Evolutionary conservation across 306 rosid genomes (phyloP), one percentile per base, ranked within the genome.

Genomic region (Pyrus betulifolia): DNA sequence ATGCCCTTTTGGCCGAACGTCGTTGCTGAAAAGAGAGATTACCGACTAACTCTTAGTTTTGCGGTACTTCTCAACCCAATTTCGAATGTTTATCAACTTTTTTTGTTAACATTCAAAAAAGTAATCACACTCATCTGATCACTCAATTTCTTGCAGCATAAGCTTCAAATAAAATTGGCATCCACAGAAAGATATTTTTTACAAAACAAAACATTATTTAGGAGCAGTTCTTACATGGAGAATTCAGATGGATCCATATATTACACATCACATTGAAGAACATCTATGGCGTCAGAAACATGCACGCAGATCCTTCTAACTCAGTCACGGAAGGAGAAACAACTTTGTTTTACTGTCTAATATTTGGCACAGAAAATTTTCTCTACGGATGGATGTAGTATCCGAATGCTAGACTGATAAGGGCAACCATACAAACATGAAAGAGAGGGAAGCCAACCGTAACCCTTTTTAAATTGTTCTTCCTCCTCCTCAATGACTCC

Each of bases 381-480:
- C 58, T 76, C 79, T 78, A 89, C 22, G 89, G 79, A 82, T 90
- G 96, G 76, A 91, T 60, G 45, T 78, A 82, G 81, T 88, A 95
- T 75, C 99, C 97, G 17, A 89, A 71, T 25, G 81, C 87, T 80
- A 89, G 71, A 46, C 99, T 83, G 69, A 89, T 65, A 49, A 89
- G 85, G 69, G 91, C 96, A 78, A 92, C 88, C 92, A 85, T 80
- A 76, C 87, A 84, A 78, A 90, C 93, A 89, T 84, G 87, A 75
- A 90, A 77, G 40, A 89, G 72, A 8, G 99, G 97, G 86, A 95
- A 92, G 42, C 99, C 97, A 65, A 67, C 82, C 77, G 80, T 89
- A 78, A 74, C 82, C 30, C 49, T 78, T 82, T 69, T 86, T n/a
- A 57, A 74, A 52, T 70, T 55, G 78, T 69, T 79, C 75, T 84